Evolutionary conservation across 495 filamentous ascomycete species (phyloP), one percentile per base, ranked within the genome.

Genomic region (Venustampulla echinocandica): DNA sequence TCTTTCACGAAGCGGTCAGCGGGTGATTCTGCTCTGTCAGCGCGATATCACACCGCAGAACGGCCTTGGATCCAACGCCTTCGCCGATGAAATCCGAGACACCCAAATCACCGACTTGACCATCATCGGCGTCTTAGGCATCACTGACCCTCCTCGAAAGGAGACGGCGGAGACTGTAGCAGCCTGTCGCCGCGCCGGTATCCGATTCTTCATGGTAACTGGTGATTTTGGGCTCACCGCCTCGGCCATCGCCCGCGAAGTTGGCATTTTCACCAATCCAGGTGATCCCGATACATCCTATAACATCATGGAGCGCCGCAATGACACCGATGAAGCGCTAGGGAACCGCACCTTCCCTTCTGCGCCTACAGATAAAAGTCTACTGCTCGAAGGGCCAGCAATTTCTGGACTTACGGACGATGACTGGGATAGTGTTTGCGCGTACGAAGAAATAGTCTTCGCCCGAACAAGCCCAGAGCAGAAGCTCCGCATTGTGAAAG

Each of bases 191-290:
- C 64, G 70, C 1, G 80, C 81, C 7, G 74, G 76, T 11, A 79
- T 82, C 27, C 67, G 74, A 11, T 68, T 84, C 33, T 77, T 81
- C 49, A 84, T 84, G 81, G 50, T 79, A n/a, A 87, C 82, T 19
- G 82, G 84, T 23, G 82, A 88, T 56, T 81, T 80, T 52, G 75
- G 76, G n/a, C 68, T 82, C 20, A 87, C 83, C 0, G 82, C 80
- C 0, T 68, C 74, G 42, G 78, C 81, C 2, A 85, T 86, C 46
- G 81, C 81, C 7, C 62, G 64, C 3, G 71, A 82, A 7, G 77
- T 76, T 52, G 79, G 79, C 11, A 86, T 85, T 56, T 70, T 80
- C 54, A 78, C 69, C 19, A 66, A 57, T 49, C 62, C 55, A 3
- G 27, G 27, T 7, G 27, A 30, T 13, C 27, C 27, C 7, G 27